Evolutionary conservation across 805 yeast genomes (phyloP).

Genomic region (Yarrowia hollandica): DNA sequence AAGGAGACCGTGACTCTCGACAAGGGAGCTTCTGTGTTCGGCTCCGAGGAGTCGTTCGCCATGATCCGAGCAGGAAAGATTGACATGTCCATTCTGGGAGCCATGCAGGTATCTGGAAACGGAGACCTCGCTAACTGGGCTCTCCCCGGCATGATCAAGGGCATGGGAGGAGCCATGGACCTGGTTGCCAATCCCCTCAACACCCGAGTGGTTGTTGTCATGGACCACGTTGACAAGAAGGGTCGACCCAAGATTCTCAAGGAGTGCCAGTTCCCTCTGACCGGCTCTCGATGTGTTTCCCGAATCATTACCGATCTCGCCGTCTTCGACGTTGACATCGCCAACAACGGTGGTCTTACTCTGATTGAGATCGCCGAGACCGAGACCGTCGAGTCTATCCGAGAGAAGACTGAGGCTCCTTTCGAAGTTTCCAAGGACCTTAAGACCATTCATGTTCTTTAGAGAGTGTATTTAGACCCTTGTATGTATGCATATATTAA

Average conservation of each 20-base stretch:
- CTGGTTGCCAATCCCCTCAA: constrained; percentile 49
- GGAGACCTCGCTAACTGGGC: constrained; percentile 59
- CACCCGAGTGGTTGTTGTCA: constrained; percentile 50
- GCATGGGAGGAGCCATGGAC: constrained; percentile 60
- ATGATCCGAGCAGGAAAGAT: constrained; percentile 53
- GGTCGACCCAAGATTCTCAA: constrained; percentile 51
- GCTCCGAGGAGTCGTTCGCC: constrained; percentile 53
- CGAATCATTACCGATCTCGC: constrained; percentile 50
- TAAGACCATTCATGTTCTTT: constrained; percentile 25
- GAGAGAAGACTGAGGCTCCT: constrained; percentile 46
- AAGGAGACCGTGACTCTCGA: constrained; percentile 52
- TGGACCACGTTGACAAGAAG: constrained; percentile 52
- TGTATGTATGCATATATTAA: constrained; percentile 13
- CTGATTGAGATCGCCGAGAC: constrained; percentile 48
- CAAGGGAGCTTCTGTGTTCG: constrained; percentile 51
- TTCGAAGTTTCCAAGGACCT: constrained; percentile 40
- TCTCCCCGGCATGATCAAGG: constrained; percentile 52
- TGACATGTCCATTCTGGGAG: constrained; percentile 50
- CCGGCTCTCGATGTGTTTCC: constrained; percentile 50
- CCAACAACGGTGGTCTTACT: constrained; percentile 44
- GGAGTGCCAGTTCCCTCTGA: constrained; percentile 49
- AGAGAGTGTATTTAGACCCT: background rate
- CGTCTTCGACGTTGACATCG: constrained; percentile 48
- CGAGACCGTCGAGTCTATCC: constrained; percentile 46
- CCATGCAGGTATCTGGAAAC: constrained; percentile 49